Evolutionary conservation across 441 rosid genomes (phyloP).

Genomic region (Populus tomentosa): DNA sequence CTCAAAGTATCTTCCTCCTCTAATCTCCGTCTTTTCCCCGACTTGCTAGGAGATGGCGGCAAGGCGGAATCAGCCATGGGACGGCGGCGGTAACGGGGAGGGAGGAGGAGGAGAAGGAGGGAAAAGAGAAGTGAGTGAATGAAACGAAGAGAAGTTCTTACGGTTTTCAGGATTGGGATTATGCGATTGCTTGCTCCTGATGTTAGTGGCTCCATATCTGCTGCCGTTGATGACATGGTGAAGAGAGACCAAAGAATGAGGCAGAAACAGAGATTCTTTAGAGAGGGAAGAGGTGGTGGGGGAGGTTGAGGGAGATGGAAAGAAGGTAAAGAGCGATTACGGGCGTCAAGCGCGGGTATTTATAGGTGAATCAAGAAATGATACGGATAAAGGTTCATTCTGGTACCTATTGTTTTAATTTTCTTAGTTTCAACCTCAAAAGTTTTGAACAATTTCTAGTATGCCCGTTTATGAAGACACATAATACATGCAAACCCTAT

Average conservation of each 20-base stretch:
- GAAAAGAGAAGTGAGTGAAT: conserved; percentile 45
- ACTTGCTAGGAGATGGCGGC: conserved; percentile 26
- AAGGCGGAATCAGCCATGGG: conserved; percentile 18
- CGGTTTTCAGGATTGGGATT: conserved; percentile 58
- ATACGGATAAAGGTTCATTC: background rate
- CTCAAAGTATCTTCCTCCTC: conserved; percentile 90
- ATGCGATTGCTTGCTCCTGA: conserved; percentile 97
- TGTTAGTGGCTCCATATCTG: conserved; percentile 77
- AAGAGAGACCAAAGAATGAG: conserved; percentile 4
- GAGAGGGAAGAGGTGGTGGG: background rate
- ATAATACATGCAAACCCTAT: too few relatives aligned
- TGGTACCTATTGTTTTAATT: background rate
- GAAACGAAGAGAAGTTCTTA: conserved; percentile 43
- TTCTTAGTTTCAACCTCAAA: too few relatives aligned
- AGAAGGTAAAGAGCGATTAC: background rate
- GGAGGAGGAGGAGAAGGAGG: conserved; percentile 54
- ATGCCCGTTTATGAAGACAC: too few relatives aligned
- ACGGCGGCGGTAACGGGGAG: conserved; percentile 37
- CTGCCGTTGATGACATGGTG: conserved; percentile 49
- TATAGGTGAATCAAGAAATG: background rate
- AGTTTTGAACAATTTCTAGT: too few relatives aligned
- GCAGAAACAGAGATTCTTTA: background rate
- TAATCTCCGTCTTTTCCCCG: conserved; percentile 38
- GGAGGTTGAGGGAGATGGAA: background rate
- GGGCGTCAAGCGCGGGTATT: background rate